phyloP scores from a whole-genome alignment of 192 early-diverging fungal species.

The Cetraspora pellucida region DNA sequence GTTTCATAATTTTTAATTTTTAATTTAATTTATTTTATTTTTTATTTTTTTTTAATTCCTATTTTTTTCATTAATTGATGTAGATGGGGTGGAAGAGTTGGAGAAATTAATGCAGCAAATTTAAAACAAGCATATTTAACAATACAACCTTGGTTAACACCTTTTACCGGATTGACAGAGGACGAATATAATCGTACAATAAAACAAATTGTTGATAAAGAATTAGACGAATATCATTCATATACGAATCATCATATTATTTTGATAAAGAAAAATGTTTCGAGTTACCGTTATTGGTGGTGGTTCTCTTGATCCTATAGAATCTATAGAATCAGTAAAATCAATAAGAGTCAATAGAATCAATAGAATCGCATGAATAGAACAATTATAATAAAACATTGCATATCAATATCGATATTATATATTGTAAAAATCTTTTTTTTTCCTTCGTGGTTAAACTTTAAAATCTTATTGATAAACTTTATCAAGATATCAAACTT shows the following conservation, averaged over 20 bases:
- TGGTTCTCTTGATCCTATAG: neutral
- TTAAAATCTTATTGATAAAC: too few relatives aligned
- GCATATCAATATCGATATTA: too few relatives aligned
- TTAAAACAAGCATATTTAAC: constrained; percentile 8
- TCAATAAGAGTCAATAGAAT: too few relatives aligned
- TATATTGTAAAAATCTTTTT: too few relatives aligned
- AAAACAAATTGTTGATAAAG: constrained; percentile 15
- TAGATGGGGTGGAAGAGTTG: constrained; percentile 21
- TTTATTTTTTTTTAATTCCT: neutral
- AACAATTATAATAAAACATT: too few relatives aligned
- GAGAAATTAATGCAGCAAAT: constrained; percentile 12
- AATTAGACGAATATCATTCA: neutral
- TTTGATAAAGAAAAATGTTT: neutral
- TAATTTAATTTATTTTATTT: neutral
- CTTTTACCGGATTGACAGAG: neutral
- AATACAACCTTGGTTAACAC: constrained; percentile 24
- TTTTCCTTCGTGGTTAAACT: too few relatives aligned
- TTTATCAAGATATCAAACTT: too few relatives aligned
- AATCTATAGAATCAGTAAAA: too few relatives aligned
- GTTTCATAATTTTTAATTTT: neutral
- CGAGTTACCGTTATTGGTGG: neutral
- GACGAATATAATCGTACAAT: constrained; percentile 16
- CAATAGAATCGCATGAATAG: too few relatives aligned
- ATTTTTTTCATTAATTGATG: neutral
- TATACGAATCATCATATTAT: constrained; percentile 17